Evolutionary conservation across 140 eudicot genomes (phyloP).

Genomic region (Senecio squalidus): DNA sequence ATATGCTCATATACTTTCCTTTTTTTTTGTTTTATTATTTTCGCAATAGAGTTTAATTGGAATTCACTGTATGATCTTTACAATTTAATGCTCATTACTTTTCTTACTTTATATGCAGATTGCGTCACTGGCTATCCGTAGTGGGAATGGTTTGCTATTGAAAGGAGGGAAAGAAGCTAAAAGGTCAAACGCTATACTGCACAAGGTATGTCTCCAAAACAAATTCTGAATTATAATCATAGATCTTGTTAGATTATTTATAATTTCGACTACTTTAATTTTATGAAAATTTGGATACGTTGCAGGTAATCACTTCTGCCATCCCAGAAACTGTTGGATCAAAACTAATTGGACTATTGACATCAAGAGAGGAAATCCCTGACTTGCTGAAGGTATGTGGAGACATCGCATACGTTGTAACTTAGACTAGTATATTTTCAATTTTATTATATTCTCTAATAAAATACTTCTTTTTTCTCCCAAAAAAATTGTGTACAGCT

Average conservation of each 20-base stretch:
- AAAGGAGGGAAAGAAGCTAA: constrained; percentile 97
- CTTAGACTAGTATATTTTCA: not conserved
- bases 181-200: constrained; percentile 76
- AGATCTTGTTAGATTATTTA: constrained; percentile 13
- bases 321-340: constrained; percentile 74
- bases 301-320: constrained; percentile 69
- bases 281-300: not conserved
- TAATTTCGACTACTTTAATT: not conserved
- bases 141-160: constrained; percentile 83
- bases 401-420: not conserved
- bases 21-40: not conserved
- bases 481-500: constrained; percentile 42
- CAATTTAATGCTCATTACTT: not conserved
- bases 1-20: not conserved
- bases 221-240: too few species aligned
- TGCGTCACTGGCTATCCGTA: constrained; percentile 87
- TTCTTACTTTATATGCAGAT: constrained; percentile 45
- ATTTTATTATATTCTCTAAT: not conserved
- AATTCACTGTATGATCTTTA: not conserved
- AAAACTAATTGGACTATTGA: constrained; percentile 68
- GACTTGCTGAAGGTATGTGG: constrained; percentile 74
- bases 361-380: constrained; percentile 83
- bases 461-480: not conserved
- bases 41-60: not conserved
- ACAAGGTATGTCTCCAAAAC: constrained; percentile 75